Percentiles rank a stretch among this genome's conserved stretches.
Evolutionary conservation across 352 stramenopile species (phyloP).

Genomic region (Phytopythium litorale): DNA sequence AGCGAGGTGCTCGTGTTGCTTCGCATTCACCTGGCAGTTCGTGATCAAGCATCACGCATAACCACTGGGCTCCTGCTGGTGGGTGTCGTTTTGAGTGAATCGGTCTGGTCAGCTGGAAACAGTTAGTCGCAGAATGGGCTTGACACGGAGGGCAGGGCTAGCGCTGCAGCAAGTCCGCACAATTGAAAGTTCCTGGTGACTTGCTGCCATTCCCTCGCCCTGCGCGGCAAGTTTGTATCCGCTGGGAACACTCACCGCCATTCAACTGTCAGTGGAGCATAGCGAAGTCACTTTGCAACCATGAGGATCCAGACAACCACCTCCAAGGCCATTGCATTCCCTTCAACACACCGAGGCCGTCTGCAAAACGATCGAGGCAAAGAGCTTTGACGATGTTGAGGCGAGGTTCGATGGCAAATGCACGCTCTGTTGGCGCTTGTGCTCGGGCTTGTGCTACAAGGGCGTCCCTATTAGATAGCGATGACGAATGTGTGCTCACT

Average conservation of each 20-base stretch:
- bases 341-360: neutral
- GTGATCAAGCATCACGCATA: no score
- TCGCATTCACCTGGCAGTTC: no score
- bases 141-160: neutral
- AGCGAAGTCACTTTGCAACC: no score
- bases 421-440: neutral
- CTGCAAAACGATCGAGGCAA: no score
- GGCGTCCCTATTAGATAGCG: neutral
- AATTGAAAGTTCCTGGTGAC: no score
- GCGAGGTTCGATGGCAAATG: neutral
- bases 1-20: no score
- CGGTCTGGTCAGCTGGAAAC: neutral
- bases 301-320: neutral
- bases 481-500: neutral
- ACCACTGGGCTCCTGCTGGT: neutral
- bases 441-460: neutral
- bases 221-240: neutral
- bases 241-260: no score
- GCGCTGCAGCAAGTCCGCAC: neutral
- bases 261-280: no score
- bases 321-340: neutral
- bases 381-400: neutral
- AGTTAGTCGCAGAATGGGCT: neutral
- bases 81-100: neutral
- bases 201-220: neutral